Percentiles rank a stretch among this genome's conserved stretches.
These are phyloP conservation scores for Albugo candida DNA, from an alignment of 352 stramenopile genomes.

Conservation along the genomic window DNA sequence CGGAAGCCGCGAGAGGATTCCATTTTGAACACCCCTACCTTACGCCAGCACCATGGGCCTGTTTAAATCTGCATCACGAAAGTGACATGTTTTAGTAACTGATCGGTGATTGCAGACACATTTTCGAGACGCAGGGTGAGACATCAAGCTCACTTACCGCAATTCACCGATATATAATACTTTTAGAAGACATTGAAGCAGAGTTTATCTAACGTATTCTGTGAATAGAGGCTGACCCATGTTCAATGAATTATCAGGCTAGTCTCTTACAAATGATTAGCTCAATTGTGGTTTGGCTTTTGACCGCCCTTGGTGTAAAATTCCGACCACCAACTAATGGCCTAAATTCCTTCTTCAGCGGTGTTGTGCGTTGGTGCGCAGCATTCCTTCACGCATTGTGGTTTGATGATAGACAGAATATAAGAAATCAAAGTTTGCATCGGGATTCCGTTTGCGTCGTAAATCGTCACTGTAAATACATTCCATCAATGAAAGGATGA, in stretches of 20 bases:
- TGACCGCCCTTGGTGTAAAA: no score
- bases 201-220: no score
- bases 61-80: conserved; percentile 28
- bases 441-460: conserved; percentile 13
- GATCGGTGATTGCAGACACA: conserved; percentile 25
- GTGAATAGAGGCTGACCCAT: no score
- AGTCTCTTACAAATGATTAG: no score
- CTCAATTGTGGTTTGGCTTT: no score
- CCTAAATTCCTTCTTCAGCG: no score
- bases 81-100: conserved; percentile 39
- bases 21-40: conserved; percentile 39
- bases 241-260: no score
- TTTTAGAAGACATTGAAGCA: conserved; percentile 25
- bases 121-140: conserved; percentile 8
- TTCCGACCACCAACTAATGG: no score
- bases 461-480: conserved; percentile 41
- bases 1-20: conserved; percentile 36
- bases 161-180: conserved; percentile 32
- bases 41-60: conserved; percentile 29
- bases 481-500: conserved; percentile 36
- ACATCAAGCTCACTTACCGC: conserved; percentile 20
- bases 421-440: conserved; percentile 21
- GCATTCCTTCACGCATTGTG: conserved; percentile 26
- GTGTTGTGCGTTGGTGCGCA: no score
- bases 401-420: conserved; percentile 51